Percentiles rank a stretch among this genome's conserved stretches.
phyloP scores from a whole-genome alignment of 1,284 basidiomycete genomes.

The Cryptococcus floricola region DNA sequence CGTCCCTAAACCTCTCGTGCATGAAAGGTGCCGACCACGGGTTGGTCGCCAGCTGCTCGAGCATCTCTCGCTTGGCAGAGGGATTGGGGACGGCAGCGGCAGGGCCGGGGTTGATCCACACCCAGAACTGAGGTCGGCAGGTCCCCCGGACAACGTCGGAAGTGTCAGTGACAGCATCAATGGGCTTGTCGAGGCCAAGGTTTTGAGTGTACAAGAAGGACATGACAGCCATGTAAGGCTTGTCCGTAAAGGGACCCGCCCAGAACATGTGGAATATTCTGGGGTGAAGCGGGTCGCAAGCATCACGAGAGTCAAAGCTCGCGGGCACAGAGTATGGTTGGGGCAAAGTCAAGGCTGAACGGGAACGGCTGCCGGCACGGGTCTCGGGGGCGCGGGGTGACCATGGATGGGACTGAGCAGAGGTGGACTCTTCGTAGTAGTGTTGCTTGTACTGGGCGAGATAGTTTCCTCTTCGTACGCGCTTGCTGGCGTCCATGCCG shows the following conservation, averaged over 20 bases:
- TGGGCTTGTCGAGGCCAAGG: conserved; percentile 59
- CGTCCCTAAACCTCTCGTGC: conserved; percentile 70
- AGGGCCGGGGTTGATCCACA: conserved; percentile 79
- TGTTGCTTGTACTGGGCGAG: conserved; percentile 63
- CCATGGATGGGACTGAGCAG: conserved; percentile 22
- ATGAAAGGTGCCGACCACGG: conserved; percentile 83
- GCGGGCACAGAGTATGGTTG: conserved; percentile 28
- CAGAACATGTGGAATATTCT: conserved; percentile 81
- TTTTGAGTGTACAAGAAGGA: conserved; percentile 80
- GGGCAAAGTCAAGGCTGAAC: conserved; percentile 35
- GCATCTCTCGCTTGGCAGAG: conserved; percentile 64
- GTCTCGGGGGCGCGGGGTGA: conserved; percentile 17
- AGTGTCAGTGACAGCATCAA: conserved; percentile 10
- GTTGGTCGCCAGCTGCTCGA: conserved; percentile 62
- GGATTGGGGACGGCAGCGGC: conserved; percentile 66
- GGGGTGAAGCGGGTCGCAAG: conserved; percentile 67
- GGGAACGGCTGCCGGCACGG: conserved; percentile 27
- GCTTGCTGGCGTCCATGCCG: conserved; percentile 60
- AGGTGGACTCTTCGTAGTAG: conserved; percentile 55
- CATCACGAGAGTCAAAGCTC: conserved; percentile 43
- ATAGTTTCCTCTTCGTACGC: conserved; percentile 57
- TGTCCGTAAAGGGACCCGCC: conserved; percentile 78
- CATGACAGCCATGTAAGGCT: conserved; percentile 71
- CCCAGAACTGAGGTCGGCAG: conserved; percentile 75
- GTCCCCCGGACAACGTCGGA: conserved; percentile 35